A percentile compares a stretch with the other conserved stretches of the same genome.
These are phyloP conservation scores for Mycena haematopus DNA, from an alignment of 768 basidiomycete genomes.

Conservation along the genomic window DNA sequence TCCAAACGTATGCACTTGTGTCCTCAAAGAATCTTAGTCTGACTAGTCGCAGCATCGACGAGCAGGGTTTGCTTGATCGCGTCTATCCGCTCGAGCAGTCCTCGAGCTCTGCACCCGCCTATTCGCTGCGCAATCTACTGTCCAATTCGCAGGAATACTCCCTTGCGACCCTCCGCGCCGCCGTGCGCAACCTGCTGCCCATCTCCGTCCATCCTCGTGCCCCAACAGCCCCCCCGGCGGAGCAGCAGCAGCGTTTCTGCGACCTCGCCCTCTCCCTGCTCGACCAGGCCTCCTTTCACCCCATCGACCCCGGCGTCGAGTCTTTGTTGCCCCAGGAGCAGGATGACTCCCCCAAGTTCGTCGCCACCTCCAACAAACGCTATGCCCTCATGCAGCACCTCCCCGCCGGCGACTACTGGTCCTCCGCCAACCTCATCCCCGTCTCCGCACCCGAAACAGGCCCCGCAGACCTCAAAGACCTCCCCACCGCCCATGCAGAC, in stretches of 20 bases:
- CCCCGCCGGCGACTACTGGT: slow-evolving; percentile 80
- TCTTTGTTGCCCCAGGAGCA: slow-evolving; percentile 46
- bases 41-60: slow-evolving; percentile 59
- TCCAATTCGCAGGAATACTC: slow-evolving; percentile 58
- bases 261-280: slow-evolving; percentile 74
- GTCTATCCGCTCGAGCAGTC: slow-evolving; percentile 61
- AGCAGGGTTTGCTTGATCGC: slow-evolving; percentile 80
- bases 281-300: slow-evolving; percentile 66
- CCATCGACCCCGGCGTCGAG: slow-evolving; percentile 53
- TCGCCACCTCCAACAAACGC: slow-evolving; percentile 45
- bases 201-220: slow-evolving; percentile 71
- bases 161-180: slow-evolving; percentile 63
- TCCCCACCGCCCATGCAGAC: slow-evolving; percentile 73
- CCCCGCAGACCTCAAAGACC: slow-evolving; percentile 50
- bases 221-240: slow-evolving; percentile 64
- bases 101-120: slow-evolving; percentile 36
- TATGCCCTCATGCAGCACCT: slow-evolving; percentile 84
- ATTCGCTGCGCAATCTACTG: slow-evolving; percentile 65
- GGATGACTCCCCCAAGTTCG: slow-evolving; percentile 26
- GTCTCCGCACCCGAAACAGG: slow-evolving; percentile 39
- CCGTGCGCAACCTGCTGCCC: slow-evolving; percentile 71
- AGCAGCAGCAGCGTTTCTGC: slow-evolving; percentile 78
- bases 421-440: slow-evolving; percentile 63
- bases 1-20: slow-evolving; percentile 54
- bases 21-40: slow-evolving; percentile 1